Evolutionary conservation across 1,284 basidiomycete genomes (phyloP), one percentile per base, ranked within the genome.

Genomic region (Ganoderma resinaceum): DNA sequence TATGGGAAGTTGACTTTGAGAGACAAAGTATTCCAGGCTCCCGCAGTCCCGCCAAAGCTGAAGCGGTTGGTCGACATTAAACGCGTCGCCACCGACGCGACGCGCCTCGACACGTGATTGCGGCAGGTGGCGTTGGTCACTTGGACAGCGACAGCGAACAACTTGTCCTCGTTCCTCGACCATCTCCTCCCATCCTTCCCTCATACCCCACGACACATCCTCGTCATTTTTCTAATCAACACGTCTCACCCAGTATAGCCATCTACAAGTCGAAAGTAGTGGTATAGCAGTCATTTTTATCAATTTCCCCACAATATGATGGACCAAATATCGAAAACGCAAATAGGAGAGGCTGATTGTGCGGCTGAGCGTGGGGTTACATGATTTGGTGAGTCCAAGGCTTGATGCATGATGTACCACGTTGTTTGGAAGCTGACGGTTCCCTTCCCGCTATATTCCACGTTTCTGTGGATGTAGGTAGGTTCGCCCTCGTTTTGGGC

Each of bases 101-200:
- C 62, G 62, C 62, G 62, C 9, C n/a, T 53, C 23, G 52, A n/a
- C 62, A 63, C 49, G 62, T 63, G 62, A 52, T 35, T 26, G 37
- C n/a, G 29, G 49, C 43, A 55, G 20, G 43, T 53, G 23, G 52
- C 26, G 29, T 16, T 53, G 52, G 55, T 31, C 31, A 35, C 55
- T 33, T 4, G 29, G 29, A n/a, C 55, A 37, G 18, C n/a, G 55
- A 37, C 33, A 58, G 46, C 61, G 61, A 46, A 35, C 18, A 62
- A 20, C n/a, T 58, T 58, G 55, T 37, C 55, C 55, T 58, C 55
- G n/a, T 37, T 23, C 55, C 55, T 11, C 55, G 33, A 57, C 29
- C 33, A 59, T 33, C 31, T 6, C 7, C 42, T 18, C 12, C 46
- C 23, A 11, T 26, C 23, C 46, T 26, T 14, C 23, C 46, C 23